A percentile compares a stretch with the other conserved stretches of the same genome.
phyloP scores from a whole-genome alignment of 768 basidiomycete species.

The Termitomyces titanicus region DNA sequence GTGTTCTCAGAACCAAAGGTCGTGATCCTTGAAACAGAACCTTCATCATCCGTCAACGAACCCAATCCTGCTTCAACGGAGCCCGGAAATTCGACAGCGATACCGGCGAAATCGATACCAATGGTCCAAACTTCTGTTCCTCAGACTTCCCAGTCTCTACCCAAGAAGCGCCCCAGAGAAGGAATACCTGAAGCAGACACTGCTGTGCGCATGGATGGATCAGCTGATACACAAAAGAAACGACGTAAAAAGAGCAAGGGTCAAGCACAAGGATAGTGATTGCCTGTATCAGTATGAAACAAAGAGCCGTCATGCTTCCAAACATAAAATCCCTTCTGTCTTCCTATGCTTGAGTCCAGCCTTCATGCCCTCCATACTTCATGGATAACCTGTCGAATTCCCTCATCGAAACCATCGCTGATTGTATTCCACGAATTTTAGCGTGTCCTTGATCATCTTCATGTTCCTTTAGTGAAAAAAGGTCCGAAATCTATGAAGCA shows the following conservation, averaged over 20 bases:
- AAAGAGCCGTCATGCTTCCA: too few species aligned
- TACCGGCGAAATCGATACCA: not conserved
- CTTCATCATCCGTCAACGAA: not conserved
- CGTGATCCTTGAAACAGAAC: slow-evolving; percentile 42
- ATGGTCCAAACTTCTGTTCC: not conserved
- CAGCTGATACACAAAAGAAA: slow-evolving; percentile 23
- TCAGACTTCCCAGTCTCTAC: not conserved
- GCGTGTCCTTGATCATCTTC: too few species aligned
- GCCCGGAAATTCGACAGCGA: not conserved
- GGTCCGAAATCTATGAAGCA: too few species aligned
- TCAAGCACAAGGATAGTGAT: not conserved
- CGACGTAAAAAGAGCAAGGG: slow-evolving; percentile 25
- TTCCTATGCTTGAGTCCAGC: too few species aligned
- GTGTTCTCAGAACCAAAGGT: slow-evolving; percentile 73
- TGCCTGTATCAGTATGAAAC: not conserved
- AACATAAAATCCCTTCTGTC: too few species aligned
- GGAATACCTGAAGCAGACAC: slow-evolving; percentile 7
- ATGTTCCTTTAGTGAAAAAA: too few species aligned
- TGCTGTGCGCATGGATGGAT: slow-evolving; percentile 1
- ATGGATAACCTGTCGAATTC: too few species aligned
- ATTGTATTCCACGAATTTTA: too few species aligned
- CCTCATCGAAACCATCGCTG: too few species aligned
- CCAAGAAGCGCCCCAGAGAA: slow-evolving; percentile 23
- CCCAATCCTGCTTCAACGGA: not conserved
- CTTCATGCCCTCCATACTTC: too few species aligned